Percentiles rank a stretch among this genome's conserved stretches.
These are phyloP conservation scores for Avena sativa DNA, from an alignment of 176 grass and related monocot species.

Conservation along the genomic window DNA sequence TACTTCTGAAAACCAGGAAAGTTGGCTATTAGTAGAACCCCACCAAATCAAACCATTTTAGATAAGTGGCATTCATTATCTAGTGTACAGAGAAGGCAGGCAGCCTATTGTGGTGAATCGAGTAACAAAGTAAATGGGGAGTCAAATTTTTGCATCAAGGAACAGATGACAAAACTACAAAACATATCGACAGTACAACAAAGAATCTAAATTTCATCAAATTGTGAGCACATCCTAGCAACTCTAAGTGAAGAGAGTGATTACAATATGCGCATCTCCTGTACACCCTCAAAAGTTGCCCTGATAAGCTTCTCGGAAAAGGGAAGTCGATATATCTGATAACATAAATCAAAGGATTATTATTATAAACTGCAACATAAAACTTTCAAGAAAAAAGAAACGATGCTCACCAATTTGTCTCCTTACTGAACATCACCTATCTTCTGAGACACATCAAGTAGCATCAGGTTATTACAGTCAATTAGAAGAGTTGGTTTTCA, in stretches of 20 bases:
- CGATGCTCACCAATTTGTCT: too few species aligned
- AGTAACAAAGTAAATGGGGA: neutral
- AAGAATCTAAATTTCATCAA: neutral
- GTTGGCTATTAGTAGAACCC: neutral
- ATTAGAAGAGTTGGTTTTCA: too few species aligned
- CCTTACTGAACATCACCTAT: too few species aligned
- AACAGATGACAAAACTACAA: neutral
- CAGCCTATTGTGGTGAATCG: neutral
- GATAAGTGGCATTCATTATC: neutral
- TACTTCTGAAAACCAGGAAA: neutral
- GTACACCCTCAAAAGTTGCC: too few species aligned
- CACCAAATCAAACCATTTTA: neutral
- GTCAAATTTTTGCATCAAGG: neutral
- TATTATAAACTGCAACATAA: too few species aligned
- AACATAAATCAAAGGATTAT: too few species aligned
- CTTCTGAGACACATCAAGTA: too few species aligned
- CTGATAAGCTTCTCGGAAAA: too few species aligned
- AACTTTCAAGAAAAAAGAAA: too few species aligned
- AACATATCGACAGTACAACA: neutral
- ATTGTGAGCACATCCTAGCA: neutral
- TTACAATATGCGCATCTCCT: neutral
- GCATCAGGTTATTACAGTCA: too few species aligned
- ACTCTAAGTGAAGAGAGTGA: neutral
- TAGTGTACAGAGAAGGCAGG: neutral
- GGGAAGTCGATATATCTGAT: too few species aligned